Base-by-base conservation (phyloP, 2,329 filamentous ascomycete species). In the Cladosporium velox region DNA sequence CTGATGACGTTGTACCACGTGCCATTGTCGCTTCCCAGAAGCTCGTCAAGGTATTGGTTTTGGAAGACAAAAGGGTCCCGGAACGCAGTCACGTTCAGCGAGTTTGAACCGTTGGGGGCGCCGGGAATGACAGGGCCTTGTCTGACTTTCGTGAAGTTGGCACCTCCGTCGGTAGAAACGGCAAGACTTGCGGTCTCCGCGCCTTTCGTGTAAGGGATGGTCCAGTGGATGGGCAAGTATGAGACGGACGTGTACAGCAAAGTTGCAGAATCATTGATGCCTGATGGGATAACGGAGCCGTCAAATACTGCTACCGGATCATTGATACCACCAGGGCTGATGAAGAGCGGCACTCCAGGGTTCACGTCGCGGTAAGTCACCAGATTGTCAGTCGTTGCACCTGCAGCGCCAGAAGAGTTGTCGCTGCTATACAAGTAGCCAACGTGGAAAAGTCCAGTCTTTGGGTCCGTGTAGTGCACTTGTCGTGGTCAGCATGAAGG, bases 151-250 rank as follows among this genome's bases (percentile, higher is more conserved):
- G 77, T 77, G 59, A 80, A 80, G 66, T 79, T 81, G 12, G 70
- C 71, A n/a, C 78, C 76, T 21, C 72, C 78, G 14, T 63, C 60
- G 6, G 24, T n/a, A 2, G 60, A 38, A 21, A 63, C 60, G 1
- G 81, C 82, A 1, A 83, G 72, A 15, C 78, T 79, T 61, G 83
- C 80, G 0, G 80, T 80, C 68, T 84, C 82, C 44, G 79, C 79
- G 8, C 79, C 80, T 11, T 79, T 77, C n/a, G 77, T 80, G 67
- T 83, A 82, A 30, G 75, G 73, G 44, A 82, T 76, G 10, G 79
- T 82, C 80, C 80, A 83, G 47, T 81, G 77, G 14, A 83, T 82
- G 0, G 81, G 81, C 8, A 82, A 69, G 67, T 77, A 80, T 21
- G 77, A 77, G 14, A 83, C 79, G 1, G 79, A 80, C 3, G 81